These are phyloP conservation scores for Penicillium nucicola DNA, from an alignment of 495 filamentous ascomycete species.

Conservation along the genomic window DNA sequence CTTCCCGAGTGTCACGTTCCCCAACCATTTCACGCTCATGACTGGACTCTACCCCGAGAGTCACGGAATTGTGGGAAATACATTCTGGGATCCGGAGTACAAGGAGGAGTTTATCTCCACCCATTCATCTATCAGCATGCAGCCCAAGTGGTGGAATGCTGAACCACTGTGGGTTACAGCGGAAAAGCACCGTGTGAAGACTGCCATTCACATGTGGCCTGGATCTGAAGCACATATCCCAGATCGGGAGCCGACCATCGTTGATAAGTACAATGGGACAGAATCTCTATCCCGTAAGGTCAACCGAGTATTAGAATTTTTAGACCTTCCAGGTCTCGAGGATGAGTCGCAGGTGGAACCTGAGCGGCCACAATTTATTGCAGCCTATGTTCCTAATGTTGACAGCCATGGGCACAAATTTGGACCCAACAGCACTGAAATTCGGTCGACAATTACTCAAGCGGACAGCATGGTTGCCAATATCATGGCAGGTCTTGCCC, in stretches of 20 bases:
- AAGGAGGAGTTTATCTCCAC: constrained; percentile 86
- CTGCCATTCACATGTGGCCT: constrained; percentile 98
- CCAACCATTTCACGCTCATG: constrained; percentile 93
- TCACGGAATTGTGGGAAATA: constrained; percentile 92
- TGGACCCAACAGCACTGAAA: constrained; percentile 93
- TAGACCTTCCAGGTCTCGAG: constrained; percentile 75
- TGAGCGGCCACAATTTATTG: constrained; percentile 79
- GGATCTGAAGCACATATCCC: constrained; percentile 79
- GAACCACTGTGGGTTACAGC: constrained; percentile 94
- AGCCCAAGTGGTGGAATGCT: constrained; percentile 88
- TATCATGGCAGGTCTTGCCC: constrained; percentile 72
- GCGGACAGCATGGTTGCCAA: constrained; percentile 77
- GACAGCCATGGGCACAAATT: constrained; percentile 82
- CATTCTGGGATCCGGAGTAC: constrained; percentile 80
- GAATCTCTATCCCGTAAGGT: constrained; percentile 74
- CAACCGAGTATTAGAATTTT: constrained; percentile 67
- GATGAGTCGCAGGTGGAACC: constrained; percentile 30
- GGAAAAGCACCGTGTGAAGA: constrained; percentile 68
- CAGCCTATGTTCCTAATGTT: constrained; percentile 90
- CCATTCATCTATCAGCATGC: constrained; percentile 64
- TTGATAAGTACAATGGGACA: constrained; percentile 80
- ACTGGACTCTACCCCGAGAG: constrained; percentile 91
- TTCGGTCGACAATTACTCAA: constrained; percentile 63
- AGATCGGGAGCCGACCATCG: constrained; percentile 62
- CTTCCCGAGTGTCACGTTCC: constrained; percentile 96